Evolutionary conservation across 2,329 filamentous ascomycete genomes (phyloP).

Genomic region (Penicillium sp.): DNA sequence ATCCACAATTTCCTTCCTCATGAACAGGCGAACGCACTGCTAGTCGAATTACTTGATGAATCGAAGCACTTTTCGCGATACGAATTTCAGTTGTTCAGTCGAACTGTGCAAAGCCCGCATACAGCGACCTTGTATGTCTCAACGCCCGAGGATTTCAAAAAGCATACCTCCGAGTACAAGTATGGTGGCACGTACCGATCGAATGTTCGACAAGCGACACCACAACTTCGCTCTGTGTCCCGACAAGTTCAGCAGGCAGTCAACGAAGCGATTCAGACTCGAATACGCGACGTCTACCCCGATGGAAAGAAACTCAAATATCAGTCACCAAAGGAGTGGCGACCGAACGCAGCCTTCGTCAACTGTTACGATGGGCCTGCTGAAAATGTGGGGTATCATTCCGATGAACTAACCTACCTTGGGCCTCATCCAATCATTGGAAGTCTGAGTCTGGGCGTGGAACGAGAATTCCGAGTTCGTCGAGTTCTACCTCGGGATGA

Average conservation of each 20-base stretch:
- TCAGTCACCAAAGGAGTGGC: conserved; percentile 74
- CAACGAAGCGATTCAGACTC: conserved; percentile 71
- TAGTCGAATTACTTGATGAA: conserved; percentile 75
- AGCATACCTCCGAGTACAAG: conserved; percentile 76
- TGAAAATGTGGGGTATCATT: conserved; percentile 88
- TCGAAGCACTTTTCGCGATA: conserved; percentile 68
- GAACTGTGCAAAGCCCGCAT: conserved; percentile 81
- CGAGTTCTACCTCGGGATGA: conserved; percentile 65
- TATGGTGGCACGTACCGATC: conserved; percentile 80
- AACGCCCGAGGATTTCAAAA: conserved; percentile 66
- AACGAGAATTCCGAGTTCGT: conserved; percentile 89
- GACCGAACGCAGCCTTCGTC: conserved; percentile 86
- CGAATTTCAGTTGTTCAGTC: conserved; percentile 85
- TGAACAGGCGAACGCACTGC: conserved; percentile 70
- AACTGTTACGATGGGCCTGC: conserved; percentile 86
- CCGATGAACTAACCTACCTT: conserved; percentile 89
- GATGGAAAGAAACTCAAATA: conserved; percentile 72
- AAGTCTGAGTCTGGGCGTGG: conserved; percentile 84
- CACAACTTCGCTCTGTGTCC: conserved; percentile 71
- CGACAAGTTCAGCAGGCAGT: conserved; percentile 72
- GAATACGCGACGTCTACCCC: conserved; percentile 70
- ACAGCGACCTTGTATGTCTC: conserved; percentile 83
- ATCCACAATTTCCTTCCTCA: conserved; percentile 84
- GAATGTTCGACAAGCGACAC: conserved; percentile 75
- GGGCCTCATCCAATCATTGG: conserved; percentile 88